Conservation (phyloP, 2,329 filamentous ascomycete genomes). For the Ophiostoma australiae region DNA sequence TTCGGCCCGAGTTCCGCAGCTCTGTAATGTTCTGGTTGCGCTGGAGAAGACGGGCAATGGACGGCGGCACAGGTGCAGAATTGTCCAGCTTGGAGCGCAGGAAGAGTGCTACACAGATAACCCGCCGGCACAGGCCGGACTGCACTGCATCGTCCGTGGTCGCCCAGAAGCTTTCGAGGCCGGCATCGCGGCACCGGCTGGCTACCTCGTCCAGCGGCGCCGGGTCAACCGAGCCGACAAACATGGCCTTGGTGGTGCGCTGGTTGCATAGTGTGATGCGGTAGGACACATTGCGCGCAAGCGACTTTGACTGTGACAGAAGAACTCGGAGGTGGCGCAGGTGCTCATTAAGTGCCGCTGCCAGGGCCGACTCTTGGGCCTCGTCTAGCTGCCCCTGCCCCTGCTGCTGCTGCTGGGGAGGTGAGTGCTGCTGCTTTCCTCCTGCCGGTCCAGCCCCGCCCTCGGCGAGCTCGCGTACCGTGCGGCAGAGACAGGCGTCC, state of each 20-base stretch:
- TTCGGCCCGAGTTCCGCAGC: constrained; percentile 34
- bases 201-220: constrained; percentile 25
- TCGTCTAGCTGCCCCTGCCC: neutral
- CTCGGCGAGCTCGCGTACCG: constrained; percentile 7
- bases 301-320: constrained; percentile 32
- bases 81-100: constrained; percentile 32
- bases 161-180: constrained; percentile 32
- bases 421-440: neutral
- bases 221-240: constrained; percentile 27
- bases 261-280: constrained; percentile 33
- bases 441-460: neutral
- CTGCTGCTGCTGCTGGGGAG: neutral
- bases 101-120: constrained; percentile 34
- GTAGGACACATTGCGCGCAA: constrained; percentile 33
- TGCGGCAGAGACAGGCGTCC: constrained; percentile 13
- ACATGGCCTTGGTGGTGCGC: constrained; percentile 33
- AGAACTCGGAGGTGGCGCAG: constrained; percentile 23
- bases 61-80: constrained; percentile 27
- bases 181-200: constrained; percentile 1
- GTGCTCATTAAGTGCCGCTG: neutral
- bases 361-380: constrained; percentile 8
- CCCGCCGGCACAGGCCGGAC: constrained; percentile 31
- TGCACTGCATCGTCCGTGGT: constrained; percentile 21
- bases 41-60: constrained; percentile 27
- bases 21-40: constrained; percentile 31